Evolutionary conservation across 331 rosid genomes (phyloP).

Genomic region (Cydonia oblonga): DNA sequence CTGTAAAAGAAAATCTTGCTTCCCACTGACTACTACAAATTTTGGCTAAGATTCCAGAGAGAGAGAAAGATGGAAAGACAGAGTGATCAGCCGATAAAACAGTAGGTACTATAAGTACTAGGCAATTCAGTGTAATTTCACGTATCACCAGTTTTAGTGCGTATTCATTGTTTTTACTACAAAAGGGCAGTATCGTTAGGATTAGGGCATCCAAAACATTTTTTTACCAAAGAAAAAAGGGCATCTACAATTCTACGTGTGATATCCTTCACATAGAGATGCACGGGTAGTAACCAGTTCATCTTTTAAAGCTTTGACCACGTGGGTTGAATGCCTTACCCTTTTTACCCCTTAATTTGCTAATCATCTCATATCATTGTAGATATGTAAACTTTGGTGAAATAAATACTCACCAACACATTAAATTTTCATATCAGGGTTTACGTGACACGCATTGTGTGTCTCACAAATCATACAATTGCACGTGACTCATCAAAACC

Average conservation of each 20-base stretch:
- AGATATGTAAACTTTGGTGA: too few relatives aligned
- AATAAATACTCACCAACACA: too few relatives aligned
- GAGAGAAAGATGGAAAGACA: not conserved
- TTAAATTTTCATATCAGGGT: too few relatives aligned
- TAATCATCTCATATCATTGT: not conserved
- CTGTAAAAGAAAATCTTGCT: slow-evolving; percentile 29
- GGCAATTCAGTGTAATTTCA: not conserved
- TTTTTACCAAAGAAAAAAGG: too few relatives aligned
- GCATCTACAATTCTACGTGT: not conserved
- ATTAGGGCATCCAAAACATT: not conserved
- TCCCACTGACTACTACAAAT: slow-evolving; percentile 10
- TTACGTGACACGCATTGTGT: too few relatives aligned
- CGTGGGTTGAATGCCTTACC: not conserved
- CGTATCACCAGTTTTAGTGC: not conserved
- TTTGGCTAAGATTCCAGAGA: not conserved
- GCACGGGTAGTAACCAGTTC: not conserved
- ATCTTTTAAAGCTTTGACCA: not conserved
- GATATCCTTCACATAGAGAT: not conserved
- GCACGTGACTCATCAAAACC: too few relatives aligned
- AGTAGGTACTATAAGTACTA: not conserved
- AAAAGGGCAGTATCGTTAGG: not conserved
- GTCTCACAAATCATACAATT: too few relatives aligned
- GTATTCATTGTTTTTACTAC: not conserved
- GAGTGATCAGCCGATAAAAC: not conserved
- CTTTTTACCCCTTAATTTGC: not conserved